Evolutionary conservation across 257 asterid genomes (phyloP), one percentile per base, ranked within the genome.

Genomic region (Gentiana straminea): DNA sequence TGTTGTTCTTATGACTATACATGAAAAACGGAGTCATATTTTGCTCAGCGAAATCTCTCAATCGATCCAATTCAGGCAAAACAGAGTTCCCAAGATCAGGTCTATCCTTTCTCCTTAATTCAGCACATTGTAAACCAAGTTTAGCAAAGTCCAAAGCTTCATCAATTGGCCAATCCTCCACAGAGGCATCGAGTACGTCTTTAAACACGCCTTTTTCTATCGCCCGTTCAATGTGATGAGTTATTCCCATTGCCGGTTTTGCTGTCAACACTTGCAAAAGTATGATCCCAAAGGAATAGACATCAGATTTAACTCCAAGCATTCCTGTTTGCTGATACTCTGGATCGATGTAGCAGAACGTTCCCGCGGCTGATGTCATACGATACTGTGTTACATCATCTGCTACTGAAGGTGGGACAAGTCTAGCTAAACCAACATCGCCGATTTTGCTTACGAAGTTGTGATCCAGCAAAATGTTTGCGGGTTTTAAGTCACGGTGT

Each of bases 401-500:
- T 0, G 87, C 77, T 2, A 66, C 71, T 1, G 79, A 60, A 13
- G 89, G 71, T 13, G 94, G 97, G 59, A 89, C 91, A 1, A 89
- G 77, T 72, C 97, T 73, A 0, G 97, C 91, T 62, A 89, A 64
- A 9, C 97, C 97, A 2, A 89, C 95, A 13, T 86, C 95, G 13
- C 97, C 53, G 47, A 89, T 89, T 70, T 89, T 89, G 81, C 87
- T 81, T 5, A 81, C 94, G 7, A 69, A 89, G 67, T 83, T 83
- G 7, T 75, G 79, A 59, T 89, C 94, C 2, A 89, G 89, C 7
- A 86, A 75, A 53, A 89, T 81, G 77, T 89, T 89, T n/a, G 68
- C 94, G 0, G 97, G 97, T 67, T 89, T 89, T 4, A 89, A 89
- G 62, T 89, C 95, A 8, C 97, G 97, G 41, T 89, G 97, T 59